Conservation (phyloP, 768 basidiomycete genomes). For the Zangia roseola region DNA sequence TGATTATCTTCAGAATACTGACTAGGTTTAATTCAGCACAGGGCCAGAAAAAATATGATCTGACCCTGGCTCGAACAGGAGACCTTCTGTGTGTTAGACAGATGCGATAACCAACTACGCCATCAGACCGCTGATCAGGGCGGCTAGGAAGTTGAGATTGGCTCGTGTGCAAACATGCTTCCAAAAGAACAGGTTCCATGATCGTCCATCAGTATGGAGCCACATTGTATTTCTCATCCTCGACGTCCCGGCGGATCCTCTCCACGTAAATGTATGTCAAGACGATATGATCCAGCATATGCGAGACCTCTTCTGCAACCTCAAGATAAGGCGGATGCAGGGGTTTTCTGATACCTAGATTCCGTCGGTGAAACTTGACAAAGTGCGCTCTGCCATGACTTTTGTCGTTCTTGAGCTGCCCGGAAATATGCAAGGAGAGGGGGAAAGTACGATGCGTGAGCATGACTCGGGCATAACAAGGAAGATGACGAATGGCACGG, state of each 20-base stretch:
- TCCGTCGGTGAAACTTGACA: slow-evolving; percentile 19
- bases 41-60: slow-evolving; percentile 10
- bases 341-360: slow-evolving; percentile 17
- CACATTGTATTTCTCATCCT: slow-evolving; percentile 12
- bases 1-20: too few species aligned
- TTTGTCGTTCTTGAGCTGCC: slow-evolving; percentile 13
- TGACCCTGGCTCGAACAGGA: slow-evolving; percentile 24
- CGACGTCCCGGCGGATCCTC: slow-evolving; percentile 26
- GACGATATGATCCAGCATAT: slow-evolving; percentile 33
- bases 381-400: slow-evolving; percentile 11
- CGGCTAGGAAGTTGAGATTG: too few species aligned
- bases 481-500: slow-evolving; percentile 1
- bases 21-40: too few species aligned
- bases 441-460: not conserved
- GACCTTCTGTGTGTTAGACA: slow-evolving; percentile 65
- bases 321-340: slow-evolving; percentile 27
- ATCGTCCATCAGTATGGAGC: not conserved
- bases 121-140: slow-evolving; percentile 38
- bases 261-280: slow-evolving; percentile 34
- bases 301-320: slow-evolving; percentile 22
- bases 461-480: not conserved
- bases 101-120: slow-evolving; percentile 84
- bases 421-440: not conserved
- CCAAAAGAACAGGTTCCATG: too few species aligned
- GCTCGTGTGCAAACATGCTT: too few species aligned